Evolutionary conservation across 2,329 filamentous ascomycete species (phyloP), one percentile per base, ranked within the genome.

Genomic region (Penicillium freii): DNA sequence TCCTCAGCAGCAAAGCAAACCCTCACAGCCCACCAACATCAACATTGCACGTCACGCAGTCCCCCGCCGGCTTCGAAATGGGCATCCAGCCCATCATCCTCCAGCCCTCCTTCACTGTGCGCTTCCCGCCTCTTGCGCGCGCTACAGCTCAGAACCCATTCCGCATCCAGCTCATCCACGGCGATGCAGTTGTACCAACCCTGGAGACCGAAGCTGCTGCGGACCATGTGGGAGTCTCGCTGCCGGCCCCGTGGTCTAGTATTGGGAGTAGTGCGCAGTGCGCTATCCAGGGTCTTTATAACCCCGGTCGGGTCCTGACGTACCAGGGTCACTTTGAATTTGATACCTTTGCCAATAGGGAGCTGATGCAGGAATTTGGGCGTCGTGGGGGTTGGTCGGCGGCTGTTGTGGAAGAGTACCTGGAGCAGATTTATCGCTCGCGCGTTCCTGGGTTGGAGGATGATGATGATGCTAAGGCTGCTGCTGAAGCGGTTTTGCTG

Each of bases 311-410:
- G 7, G 63, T 73, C 3, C 51, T 73, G n/a, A 66, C 70, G 1
- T 70, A 68, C 38, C 71, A 73, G 19, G 71, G 71, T 0, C 71
- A 73, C 45, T 73, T 71, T 29, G 71, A 73, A 40, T 70, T 73
- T 17, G 69, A 73, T 36, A 50, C 60, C 4, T 68, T 61, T 17
- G 61, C 60, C 17, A 73, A 70, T 27, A 44, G 50, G 1, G 69
- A 69, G 49, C 62, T 67, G 48, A 57, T 60, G 13, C 31, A 51
- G 4, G 68, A 66, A 42, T 71, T 71, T 57, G 68, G 51, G 3
- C 51, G 54, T 13, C 53, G 66, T 17, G 31, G 19, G 13, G 62
- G 62, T 5, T 74, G 71, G 71, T 21, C 62, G 8, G 47, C 36
- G 21, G 49, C 34, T 13, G 19, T 44, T 8, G 43, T 67, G n/a